Conservation (phyloP, 768 basidiomycete species). For the Tricholoma sp. region DNA sequence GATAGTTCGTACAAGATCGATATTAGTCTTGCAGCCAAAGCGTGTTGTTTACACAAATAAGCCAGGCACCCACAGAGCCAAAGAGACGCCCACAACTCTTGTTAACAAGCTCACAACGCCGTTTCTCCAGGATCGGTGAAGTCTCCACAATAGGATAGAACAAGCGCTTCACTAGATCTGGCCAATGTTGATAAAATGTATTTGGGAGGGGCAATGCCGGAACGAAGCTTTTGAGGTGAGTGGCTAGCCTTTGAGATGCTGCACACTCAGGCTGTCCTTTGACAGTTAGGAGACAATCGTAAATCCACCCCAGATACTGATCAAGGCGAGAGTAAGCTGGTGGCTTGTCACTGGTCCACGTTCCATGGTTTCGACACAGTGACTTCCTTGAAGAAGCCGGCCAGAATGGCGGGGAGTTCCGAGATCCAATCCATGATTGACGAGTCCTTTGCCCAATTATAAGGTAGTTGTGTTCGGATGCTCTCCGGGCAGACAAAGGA, state of each 20-base stretch:
- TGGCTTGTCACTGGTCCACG: slow-evolving; percentile 12
- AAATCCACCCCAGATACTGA: slow-evolving; percentile 7
- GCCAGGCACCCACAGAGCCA: slow-evolving; percentile 32
- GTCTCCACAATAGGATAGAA: not conserved
- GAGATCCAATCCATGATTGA: slow-evolving; percentile 7
- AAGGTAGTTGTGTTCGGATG: not conserved
- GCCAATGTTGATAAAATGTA: not conserved
- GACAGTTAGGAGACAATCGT: slow-evolving; percentile 9
- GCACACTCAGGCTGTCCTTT: slow-evolving; percentile 5
- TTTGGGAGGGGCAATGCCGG: not conserved
- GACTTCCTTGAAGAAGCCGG: slow-evolving; percentile 2
- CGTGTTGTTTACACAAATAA: slow-evolving; percentile 33
- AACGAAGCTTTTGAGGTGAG: not conserved
- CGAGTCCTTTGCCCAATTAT: slow-evolving; percentile 8
- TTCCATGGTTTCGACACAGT: slow-evolving; percentile 10
- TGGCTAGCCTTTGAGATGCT: slow-evolving; percentile 8
- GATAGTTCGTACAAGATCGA: slow-evolving; percentile 19
- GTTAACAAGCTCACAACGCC: not conserved
- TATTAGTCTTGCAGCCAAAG: slow-evolving; percentile 19
- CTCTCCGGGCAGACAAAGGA: slow-evolving; percentile 17
- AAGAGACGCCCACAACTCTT: slow-evolving; percentile 29
- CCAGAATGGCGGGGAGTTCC: slow-evolving; percentile 15
- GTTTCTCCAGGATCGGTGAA: not conserved
- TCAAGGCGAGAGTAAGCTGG: slow-evolving; percentile 8
- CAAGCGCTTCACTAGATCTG: not conserved